phyloP scores from a whole-genome alignment of 2,329 filamentous ascomycete species.

The Akanthomyces uredinophilus region DNA sequence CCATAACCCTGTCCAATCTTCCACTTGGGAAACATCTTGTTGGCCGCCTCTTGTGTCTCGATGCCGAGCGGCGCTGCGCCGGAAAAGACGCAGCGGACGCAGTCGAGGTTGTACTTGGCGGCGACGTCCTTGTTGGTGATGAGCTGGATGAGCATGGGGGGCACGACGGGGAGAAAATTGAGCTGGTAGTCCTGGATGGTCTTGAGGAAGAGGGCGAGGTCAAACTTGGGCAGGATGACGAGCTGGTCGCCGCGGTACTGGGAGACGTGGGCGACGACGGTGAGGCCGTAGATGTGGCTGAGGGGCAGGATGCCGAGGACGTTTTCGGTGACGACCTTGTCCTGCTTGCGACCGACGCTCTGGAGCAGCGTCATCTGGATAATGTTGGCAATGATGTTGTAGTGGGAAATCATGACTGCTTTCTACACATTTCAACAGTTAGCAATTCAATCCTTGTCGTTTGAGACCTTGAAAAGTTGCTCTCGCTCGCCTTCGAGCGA shows the following conservation, averaged over 20 bases:
- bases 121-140: slow-evolving; percentile 55
- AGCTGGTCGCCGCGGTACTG: slow-evolving; percentile 69
- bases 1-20: slow-evolving; percentile 68
- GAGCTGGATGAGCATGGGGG: slow-evolving; percentile 73
- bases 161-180: slow-evolving; percentile 62
- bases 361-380: slow-evolving; percentile 54
- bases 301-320: slow-evolving; percentile 68
- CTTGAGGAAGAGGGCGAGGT: slow-evolving; percentile 58
- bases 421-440: slow-evolving; percentile 43
- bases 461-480: too few relatives aligned
- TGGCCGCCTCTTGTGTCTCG: slow-evolving; percentile 61
- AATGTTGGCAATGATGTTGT: slow-evolving; percentile 72
- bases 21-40: slow-evolving; percentile 58
- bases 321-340: slow-evolving; percentile 37
- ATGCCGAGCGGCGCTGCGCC: slow-evolving; percentile 70
- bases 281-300: slow-evolving; percentile 76
- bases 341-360: slow-evolving; percentile 30
- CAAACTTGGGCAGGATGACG: slow-evolving; percentile 71
- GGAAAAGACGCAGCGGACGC: slow-evolving; percentile 60
- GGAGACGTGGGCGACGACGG: slow-evolving; percentile 61
- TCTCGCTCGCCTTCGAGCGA: neutral
- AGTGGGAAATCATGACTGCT: slow-evolving; percentile 79
- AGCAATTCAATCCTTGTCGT: neutral
- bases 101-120: slow-evolving; percentile 63
- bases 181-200: slow-evolving; percentile 67